phyloP scores from a whole-genome alignment of 768 basidiomycete species.

The Sistotremastrum niveocremeum region DNA sequence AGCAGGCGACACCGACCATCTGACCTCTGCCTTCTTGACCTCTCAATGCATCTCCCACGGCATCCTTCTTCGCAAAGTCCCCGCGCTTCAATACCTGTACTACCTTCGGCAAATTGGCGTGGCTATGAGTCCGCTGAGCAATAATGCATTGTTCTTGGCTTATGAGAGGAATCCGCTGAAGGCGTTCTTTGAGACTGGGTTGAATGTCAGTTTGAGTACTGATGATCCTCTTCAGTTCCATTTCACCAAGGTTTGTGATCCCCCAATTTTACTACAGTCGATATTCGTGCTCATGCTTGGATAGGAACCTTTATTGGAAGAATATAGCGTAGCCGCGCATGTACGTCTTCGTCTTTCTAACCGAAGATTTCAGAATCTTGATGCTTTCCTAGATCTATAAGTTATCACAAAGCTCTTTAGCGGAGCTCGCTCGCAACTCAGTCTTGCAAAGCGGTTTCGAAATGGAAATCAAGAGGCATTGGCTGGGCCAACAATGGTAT shows the following conservation, averaged over 20 bases:
- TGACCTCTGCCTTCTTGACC: constrained; percentile 90
- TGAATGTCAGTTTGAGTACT: constrained; percentile 93
- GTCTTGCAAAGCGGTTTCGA: constrained; percentile 96
- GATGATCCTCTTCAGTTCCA: constrained; percentile 96
- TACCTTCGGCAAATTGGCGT: constrained; percentile 97
- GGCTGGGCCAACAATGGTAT: constrained; percentile 91
- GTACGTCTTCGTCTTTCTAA: constrained; percentile 27
- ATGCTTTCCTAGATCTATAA: constrained; percentile 68
- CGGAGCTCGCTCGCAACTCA: constrained; percentile 96
- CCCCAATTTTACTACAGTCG: not conserved
- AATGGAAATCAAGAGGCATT: constrained; percentile 94
- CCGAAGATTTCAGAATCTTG: not conserved
- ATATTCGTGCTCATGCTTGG: not conserved
- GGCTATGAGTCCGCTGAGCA: constrained; percentile 97
- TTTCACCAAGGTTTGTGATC: constrained; percentile 71
- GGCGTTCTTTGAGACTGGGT: constrained; percentile 90
- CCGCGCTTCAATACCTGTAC: constrained; percentile 92
- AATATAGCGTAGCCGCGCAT: constrained; percentile 96
- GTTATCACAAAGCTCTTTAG: constrained; percentile 83
- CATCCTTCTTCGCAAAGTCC: constrained; percentile 95
- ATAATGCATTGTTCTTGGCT: constrained; percentile 92
- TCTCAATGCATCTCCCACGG: constrained; percentile 98
- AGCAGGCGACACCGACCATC: constrained; percentile 95
- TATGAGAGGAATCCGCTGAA: constrained; percentile 96
- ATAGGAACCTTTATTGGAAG: constrained; percentile 88